Evolutionary conservation across 352 stramenopile genomes (phyloP), one percentile per base, ranked within the genome.

Genomic region (Globisporangium nunn): DNA sequence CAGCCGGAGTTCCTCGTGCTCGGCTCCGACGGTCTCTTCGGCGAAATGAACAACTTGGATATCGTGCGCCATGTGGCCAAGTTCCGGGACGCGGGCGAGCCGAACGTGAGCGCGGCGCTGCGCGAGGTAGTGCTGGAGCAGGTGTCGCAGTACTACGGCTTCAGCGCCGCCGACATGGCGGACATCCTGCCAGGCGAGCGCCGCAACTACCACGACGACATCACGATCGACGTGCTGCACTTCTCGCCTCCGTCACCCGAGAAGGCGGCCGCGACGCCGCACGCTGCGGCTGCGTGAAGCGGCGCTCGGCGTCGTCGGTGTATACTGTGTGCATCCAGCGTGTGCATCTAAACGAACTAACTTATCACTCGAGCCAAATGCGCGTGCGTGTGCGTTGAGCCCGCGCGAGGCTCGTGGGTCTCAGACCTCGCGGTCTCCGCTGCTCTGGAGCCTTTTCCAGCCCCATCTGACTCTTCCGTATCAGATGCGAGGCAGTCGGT

Each of bases 141-240:
- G 33, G 76, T 87, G 45, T 75, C 77, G 4, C 68, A 68, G 33
- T 74, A 82, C 29, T 87, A 84, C 49, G 74, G 74, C 46, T 72
- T 80, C 10, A 78, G 62, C 31, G 53, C 57, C 2, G 47, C 55
- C 23, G 74, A 87, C 48, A 61, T 87, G 58, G 74, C 76, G 52
- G 65, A 79, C 48, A 78, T 87, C 50, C 61, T 68, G 8, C 77
- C 77, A 2, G 77, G 77, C 14, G 71, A 87, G 51, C 74, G 77
- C 11, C 66, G 77, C 49, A 76, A 84, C 56, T 87, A 85, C 61
- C 77, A 87, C 59, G 77, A 87, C 41, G 77, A 87, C 62, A 87
- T 87, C 53, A 87, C 77, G 17, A 85, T 87, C 56, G 77, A 87
- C 50, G 72, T 87, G 57, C 46, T 87, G 51, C 77, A 87, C 63